Evolutionary conservation across 1,139 yeast genomes (phyloP).

Genomic region (Citeromyces hawaiiensis): DNA sequence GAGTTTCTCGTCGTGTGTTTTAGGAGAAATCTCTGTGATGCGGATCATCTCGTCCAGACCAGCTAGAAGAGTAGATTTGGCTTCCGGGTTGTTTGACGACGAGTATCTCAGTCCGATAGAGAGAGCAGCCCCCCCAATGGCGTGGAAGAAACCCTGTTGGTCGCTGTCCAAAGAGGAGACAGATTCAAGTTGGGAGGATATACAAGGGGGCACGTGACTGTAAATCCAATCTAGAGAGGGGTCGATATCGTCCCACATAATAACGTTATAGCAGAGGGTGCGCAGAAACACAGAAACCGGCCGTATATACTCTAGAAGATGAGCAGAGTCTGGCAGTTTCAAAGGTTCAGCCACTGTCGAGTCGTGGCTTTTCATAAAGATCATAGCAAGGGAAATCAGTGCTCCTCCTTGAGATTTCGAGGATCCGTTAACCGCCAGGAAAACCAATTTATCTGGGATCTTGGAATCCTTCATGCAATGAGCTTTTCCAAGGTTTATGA

Average conservation of each 20-base stretch:
- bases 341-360: slow-evolving; percentile 46
- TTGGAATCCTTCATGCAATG: slow-evolving; percentile 46
- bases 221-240: slow-evolving; percentile 47
- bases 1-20: slow-evolving; percentile 46
- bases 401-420: slow-evolving; percentile 81
- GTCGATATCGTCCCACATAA: slow-evolving; percentile 66
- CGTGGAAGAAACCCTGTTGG: slow-evolving; percentile 48
- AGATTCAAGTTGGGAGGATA: slow-evolving; percentile 13
- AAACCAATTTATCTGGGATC: slow-evolving; percentile 51
- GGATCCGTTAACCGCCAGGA: slow-evolving; percentile 45
- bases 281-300: slow-evolving; percentile 71
- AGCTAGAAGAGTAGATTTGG: slow-evolving; percentile 44
- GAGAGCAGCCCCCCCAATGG: slow-evolving; percentile 64
- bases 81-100: slow-evolving; percentile 45
- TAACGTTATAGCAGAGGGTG: slow-evolving; percentile 52
- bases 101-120: slow-evolving; percentile 60
- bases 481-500: slow-evolving; percentile 77
- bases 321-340: slow-evolving; percentile 48
- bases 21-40: slow-evolving; percentile 32
- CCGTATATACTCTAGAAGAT: slow-evolving; percentile 55
- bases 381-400: slow-evolving; percentile 59
- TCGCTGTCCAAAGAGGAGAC: slow-evolving; percentile 37
- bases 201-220: slow-evolving; percentile 33
- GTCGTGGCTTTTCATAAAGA: slow-evolving; percentile 60
- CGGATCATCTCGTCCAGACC: slow-evolving; percentile 50